These are phyloP conservation scores for Lasiodiplodia sp. DNA, from an alignment of 2,329 filamentous ascomycete genomes.

Conservation along the genomic window DNA sequence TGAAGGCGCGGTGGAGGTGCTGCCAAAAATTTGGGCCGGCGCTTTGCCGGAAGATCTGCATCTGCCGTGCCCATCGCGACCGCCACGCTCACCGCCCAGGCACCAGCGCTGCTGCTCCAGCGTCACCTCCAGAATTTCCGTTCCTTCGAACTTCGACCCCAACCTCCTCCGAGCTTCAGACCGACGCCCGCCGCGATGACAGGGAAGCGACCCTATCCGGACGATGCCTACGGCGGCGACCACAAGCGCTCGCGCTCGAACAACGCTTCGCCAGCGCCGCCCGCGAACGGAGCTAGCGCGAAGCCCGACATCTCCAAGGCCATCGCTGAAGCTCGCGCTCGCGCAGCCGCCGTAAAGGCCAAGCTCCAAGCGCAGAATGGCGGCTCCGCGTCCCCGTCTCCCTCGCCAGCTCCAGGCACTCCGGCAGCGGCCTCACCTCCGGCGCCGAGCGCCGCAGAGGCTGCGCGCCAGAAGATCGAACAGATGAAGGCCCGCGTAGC, in stretches of 20 bases:
- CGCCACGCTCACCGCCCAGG: constrained; percentile 11
- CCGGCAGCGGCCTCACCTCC: constrained; percentile 29
- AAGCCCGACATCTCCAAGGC: constrained; percentile 41
- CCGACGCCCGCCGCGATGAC: constrained; percentile 41
- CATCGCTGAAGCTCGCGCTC: constrained; percentile 32
- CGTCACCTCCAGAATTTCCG: constrained; percentile 23
- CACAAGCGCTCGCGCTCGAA: constrained; percentile 51
- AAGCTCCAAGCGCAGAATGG: constrained; percentile 39
- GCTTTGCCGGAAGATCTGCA: constrained; percentile 14
- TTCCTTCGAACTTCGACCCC: constrained; percentile 5
- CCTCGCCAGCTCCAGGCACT: constrained; percentile 31
- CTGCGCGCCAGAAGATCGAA: constrained; percentile 66
- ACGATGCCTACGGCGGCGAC: constrained; percentile 43
- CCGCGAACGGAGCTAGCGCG: constrained; percentile 32
- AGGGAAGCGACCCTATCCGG: constrained; percentile 54
- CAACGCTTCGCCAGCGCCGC: constrained; percentile 45
- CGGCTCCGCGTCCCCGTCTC: constrained; percentile 30
- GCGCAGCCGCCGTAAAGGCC: constrained; percentile 43
- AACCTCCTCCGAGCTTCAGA: not conserved
- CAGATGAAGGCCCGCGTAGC: constrained; percentile 70
- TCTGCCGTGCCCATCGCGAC: constrained; percentile 1
- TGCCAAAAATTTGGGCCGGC: constrained; percentile 30
- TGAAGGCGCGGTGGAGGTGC: constrained; percentile 8
- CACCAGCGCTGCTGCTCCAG: not conserved
- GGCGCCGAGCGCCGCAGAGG: constrained; percentile 36